Evolutionary conservation across 208 protist species (phyloP).

Genomic region (Polymyxa betae): DNA sequence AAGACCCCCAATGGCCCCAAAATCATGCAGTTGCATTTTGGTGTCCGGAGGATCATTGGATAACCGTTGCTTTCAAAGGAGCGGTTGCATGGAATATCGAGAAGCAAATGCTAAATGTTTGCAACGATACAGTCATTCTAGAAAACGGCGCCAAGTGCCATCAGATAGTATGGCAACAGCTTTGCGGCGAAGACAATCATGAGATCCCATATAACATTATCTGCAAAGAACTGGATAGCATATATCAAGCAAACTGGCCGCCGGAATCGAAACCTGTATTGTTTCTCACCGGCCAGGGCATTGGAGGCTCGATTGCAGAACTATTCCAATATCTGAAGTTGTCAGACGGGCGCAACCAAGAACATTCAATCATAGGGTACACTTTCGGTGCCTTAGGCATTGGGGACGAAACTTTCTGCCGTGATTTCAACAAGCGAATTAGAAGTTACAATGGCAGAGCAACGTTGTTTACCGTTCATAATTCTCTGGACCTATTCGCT

Average conservation of each 20-base stretch:
- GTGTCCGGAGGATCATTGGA: not conserved
- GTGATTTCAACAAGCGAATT: not conserved
- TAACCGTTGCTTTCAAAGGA: conserved; percentile 16
- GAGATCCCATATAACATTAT: not conserved
- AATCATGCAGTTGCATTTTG: not conserved
- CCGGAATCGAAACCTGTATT: not conserved
- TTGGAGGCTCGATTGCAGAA: conserved; percentile 29
- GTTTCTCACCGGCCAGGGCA: not conserved
- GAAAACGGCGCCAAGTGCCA: not conserved
- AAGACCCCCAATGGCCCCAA: not conserved
- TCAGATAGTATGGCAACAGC: not conserved
- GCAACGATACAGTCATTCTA: not conserved
- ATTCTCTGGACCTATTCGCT: not conserved
- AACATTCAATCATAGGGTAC: not conserved
- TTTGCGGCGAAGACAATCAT: not conserved
- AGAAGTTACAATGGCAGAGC: not conserved
- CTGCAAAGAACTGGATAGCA: not conserved
- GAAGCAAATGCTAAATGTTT: not conserved
- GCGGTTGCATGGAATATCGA: not conserved
- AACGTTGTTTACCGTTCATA: not conserved
- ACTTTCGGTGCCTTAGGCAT: conserved; percentile 30
- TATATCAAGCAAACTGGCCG: not conserved
- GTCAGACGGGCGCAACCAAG: not conserved
- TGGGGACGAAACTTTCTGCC: not conserved
- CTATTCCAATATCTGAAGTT: conserved; percentile 51